Base-by-base conservation (phyloP, 1,284 basidiomycete species). In the Athelia sp. region DNA sequence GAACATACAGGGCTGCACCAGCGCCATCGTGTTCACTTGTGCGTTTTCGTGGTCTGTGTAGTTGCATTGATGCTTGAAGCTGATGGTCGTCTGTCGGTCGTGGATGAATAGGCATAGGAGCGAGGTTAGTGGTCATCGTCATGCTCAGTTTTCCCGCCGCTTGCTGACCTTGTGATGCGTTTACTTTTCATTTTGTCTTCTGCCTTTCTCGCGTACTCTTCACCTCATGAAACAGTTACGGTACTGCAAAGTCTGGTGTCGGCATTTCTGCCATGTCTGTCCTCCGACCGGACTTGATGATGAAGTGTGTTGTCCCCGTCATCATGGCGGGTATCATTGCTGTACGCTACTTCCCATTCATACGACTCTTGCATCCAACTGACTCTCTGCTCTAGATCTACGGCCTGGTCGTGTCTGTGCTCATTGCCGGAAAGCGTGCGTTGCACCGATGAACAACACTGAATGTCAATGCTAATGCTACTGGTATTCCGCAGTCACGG, bases 241-340 rank as follows among this genome's bases (percentile, higher is more conserved):
- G 96, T 57, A 99, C 95, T 32, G 93, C 96, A 63, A 99, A 99
- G 77, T 97, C 96, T 62, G 96, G 96, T 66, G 95, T 99, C 62
- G 97, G 96, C 69, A 98, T 99, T 66, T 93, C 95, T 51, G 94
- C 95, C 58, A 96, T 98, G 94, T 93, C 94, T 53, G 93, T 98
- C 54, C 84, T 98, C 59, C 85, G 94, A 59, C 92, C 92, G 51
- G 92, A 95, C 76, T 77, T 92, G 60, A 92, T 94, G 87, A 93
- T 94, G 89, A 90, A 81, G 81, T 96, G 89, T 79, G 87, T 93
- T 55, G 87, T 98, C 56, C 96, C 96, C 49, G 95, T 98, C 67
- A 89, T 99, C 71, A 98, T 99, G 95, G 93, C 95, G 77, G 95
- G 95, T 93, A 98, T 99, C 75, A 95, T 97, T 71, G 93, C 89